Evolutionary conservation across 164 flowering plant species (phyloP).

Genomic region (Cinnamomum micranthum): DNA sequence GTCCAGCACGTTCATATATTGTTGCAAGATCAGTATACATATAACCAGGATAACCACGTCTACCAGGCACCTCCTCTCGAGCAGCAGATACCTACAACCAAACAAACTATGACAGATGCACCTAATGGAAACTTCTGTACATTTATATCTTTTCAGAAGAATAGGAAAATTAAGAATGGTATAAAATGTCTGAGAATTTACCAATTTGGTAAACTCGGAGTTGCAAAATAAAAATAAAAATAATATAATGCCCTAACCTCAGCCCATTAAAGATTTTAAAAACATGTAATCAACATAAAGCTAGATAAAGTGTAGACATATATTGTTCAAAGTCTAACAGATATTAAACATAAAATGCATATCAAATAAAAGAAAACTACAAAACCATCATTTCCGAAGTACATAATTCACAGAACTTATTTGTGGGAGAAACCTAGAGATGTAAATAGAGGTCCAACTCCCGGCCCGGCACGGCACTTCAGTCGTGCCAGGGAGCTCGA

Average conservation of each 20-base stretch:
- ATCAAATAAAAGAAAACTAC: too few species aligned
- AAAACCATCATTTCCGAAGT: too few species aligned
- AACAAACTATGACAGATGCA: background rate
- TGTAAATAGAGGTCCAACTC: too few species aligned
- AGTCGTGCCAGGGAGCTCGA: too few species aligned
- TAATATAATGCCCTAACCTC: background rate
- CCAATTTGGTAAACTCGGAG: too few species aligned
- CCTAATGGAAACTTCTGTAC: background rate
- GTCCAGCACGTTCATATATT: conserved; percentile 97
- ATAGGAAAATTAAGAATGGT: too few species aligned
- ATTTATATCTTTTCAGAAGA: background rate
- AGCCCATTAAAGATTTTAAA: background rate
- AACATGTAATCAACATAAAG: too few species aligned
- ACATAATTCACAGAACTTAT: too few species aligned
- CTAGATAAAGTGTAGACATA: background rate
- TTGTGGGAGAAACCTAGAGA: too few species aligned
- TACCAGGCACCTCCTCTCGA: conserved; percentile 98
- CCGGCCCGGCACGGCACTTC: too few species aligned
- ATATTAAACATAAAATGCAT: too few species aligned
- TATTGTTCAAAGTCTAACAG: too few species aligned
- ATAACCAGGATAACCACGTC: conserved; percentile 99
- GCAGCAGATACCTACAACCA: conserved; percentile 90
- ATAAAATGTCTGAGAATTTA: background rate
- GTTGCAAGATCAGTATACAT: conserved; percentile 98
- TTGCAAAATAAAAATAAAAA: background rate